These are phyloP conservation scores for Colletotrichum sp. DNA, from an alignment of 2,329 filamentous ascomycete genomes.

Conservation along the genomic window DNA sequence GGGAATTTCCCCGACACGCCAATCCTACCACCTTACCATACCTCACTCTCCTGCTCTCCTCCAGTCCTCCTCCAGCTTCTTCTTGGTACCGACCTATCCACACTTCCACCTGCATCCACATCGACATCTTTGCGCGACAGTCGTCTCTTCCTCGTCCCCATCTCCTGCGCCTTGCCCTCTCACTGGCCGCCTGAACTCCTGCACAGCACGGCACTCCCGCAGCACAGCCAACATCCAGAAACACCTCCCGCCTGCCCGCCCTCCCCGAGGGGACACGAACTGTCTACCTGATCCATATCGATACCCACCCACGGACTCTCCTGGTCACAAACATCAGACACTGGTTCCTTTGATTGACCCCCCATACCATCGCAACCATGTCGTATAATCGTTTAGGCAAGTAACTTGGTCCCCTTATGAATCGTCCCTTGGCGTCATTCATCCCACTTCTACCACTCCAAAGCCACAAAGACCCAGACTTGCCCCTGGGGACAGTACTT, in stretches of 20 bases:
- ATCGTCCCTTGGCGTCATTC: constrained; percentile 21
- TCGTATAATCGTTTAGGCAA: constrained; percentile 78
- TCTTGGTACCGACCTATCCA: not conserved
- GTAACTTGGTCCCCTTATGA: constrained; percentile 39
- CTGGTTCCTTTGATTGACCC: constrained; percentile 14
- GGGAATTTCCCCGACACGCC: not conserved
- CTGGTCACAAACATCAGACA: constrained; percentile 23
- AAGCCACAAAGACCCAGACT: constrained; percentile 7
- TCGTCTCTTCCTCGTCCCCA: not conserved
- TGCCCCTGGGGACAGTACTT: not conserved
- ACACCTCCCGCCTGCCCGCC: not conserved
- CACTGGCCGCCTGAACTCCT: not conserved
- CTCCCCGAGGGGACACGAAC: constrained; percentile 7
- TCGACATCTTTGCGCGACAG: not conserved
- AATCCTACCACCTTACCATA: not conserved
- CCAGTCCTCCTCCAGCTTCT: not conserved
- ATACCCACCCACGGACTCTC: constrained; percentile 18
- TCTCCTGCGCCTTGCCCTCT: not conserved
- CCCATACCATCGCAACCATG: constrained; percentile 50
- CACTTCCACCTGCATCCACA: not conserved
- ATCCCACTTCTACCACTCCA: constrained; percentile 15
- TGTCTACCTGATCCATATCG: constrained; percentile 16
- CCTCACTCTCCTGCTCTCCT: not conserved
- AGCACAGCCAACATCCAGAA: constrained; percentile 17
- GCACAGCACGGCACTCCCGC: constrained; percentile 16